These are phyloP conservation scores for Populus ilicifolia DNA, from an alignment of 345 rosid species.

Conservation along the genomic window DNA sequence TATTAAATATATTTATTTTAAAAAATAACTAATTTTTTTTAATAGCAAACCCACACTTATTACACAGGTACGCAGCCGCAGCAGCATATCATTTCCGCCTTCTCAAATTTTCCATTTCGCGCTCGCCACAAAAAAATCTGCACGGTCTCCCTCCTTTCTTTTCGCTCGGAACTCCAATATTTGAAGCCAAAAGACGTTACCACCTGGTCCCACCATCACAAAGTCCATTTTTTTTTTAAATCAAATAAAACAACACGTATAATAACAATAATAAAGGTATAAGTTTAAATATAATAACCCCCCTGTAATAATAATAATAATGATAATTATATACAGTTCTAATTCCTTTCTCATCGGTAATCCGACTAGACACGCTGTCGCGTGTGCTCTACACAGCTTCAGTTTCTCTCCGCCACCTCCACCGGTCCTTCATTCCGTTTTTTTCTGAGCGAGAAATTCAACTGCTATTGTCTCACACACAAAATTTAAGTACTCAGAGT, in stretches of 20 bases:
- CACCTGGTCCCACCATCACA: not conserved
- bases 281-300: not conserved
- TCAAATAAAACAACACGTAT: not conserved
- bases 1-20: no score
- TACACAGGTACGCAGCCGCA: not conserved
- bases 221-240: not conserved
- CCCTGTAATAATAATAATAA: not conserved
- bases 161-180: not conserved
- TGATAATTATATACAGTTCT: not conserved
- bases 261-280: not conserved
- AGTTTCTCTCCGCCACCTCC: not conserved
- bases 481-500: not conserved
- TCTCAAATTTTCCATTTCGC: constrained; percentile 12
- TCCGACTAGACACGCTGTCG: not conserved
- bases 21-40: no score
- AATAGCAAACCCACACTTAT: not conserved
- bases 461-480: not conserved
- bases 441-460: not conserved
- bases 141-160: constrained; percentile 3
- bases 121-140: not conserved
- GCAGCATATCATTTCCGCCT: not conserved
- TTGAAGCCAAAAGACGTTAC: constrained; percentile 16
- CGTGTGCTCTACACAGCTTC: not conserved
- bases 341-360: not conserved
- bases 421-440: not conserved